Evolutionary conservation across 2,329 filamentous ascomycete genomes (phyloP), one percentile per base, ranked within the genome.

Genomic region (Aspergillus niger): DNA sequence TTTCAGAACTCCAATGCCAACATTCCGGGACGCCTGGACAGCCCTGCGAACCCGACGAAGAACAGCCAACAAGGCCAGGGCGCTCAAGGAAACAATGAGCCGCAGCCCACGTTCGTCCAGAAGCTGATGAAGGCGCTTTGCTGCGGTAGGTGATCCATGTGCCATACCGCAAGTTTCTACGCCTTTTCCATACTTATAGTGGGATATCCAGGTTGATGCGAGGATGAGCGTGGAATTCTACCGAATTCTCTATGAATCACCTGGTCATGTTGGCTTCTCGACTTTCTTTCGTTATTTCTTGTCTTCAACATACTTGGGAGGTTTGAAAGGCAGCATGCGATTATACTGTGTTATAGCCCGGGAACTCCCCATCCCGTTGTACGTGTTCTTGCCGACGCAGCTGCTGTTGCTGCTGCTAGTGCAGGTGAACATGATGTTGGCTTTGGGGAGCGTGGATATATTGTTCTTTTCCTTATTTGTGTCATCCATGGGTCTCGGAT

Each of bases 1-100:
- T 97, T 97, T 84, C 92, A 96, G 82, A 94, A 92, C 84, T 97
- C 92, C 81, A 91, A 90, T 73, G 91, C 92, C 76, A 95, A 97
- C 77, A 85, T 96, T 67, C 86, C 90, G 53, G 71, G 72, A 50
- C 87, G 86, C 70, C 82, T 88, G 68, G 85, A 84, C 63, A 83
- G 80, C 63, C 79, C 81, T 24, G 73, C 74, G 20, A 86, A 88
- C 72, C 82, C 83, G 60, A 85, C 83, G 61, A 82, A 87, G 80
- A 84, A 81, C 63, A 81, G 83, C 67, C 84, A 85, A 73, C 79
- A 83, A 65, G 72, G 80, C 79, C 75, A 85, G 79, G 72, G 81
- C 75, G 68, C 83, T 82, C 83, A 84, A 65, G 82, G 82, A 48
- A 77, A 77, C 67, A 81, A 84, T 69, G 89, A 95, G 74, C 83